Conservation (phyloP, 768 basidiomycete genomes). For the Pleurotus ostreatus region DNA sequence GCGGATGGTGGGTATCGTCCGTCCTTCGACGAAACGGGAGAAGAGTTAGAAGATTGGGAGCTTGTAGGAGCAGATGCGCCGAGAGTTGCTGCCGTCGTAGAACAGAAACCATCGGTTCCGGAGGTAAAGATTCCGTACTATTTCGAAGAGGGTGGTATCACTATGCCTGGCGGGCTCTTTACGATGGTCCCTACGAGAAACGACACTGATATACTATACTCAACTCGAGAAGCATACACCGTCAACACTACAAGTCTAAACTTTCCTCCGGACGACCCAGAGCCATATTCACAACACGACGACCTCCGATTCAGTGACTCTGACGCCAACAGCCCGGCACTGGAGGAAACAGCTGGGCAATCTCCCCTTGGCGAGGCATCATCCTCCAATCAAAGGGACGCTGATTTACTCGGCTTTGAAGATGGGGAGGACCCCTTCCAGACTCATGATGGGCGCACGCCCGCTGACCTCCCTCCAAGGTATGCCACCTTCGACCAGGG, state of each 20-base stretch:
- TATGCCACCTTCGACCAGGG: neutral
- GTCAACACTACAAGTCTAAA: neutral
- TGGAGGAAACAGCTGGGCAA: neutral
- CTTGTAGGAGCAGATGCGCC: neutral
- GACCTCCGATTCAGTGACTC: neutral
- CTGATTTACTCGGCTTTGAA: neutral
- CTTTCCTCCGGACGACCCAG: neutral
- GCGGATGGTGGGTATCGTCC: neutral
- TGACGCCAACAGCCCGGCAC: neutral
- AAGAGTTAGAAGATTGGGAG: neutral
- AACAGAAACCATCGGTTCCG: neutral
- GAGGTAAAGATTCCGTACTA: neutral
- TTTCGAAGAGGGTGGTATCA: constrained; percentile 6
- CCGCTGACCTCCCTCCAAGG: neutral
- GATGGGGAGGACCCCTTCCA: neutral
- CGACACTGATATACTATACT: neutral
- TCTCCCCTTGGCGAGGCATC: neutral
- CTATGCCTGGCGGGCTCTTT: constrained; percentile 4
- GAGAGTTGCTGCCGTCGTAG: neutral
- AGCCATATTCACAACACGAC: neutral
- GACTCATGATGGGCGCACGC: neutral
- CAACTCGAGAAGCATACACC: neutral
- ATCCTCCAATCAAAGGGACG: neutral
- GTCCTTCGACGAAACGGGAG: neutral
- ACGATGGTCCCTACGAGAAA: constrained; percentile 4